phyloP scores from a whole-genome alignment of 192 early-diverging fungal genomes.

The Backusella psychrophila region DNA sequence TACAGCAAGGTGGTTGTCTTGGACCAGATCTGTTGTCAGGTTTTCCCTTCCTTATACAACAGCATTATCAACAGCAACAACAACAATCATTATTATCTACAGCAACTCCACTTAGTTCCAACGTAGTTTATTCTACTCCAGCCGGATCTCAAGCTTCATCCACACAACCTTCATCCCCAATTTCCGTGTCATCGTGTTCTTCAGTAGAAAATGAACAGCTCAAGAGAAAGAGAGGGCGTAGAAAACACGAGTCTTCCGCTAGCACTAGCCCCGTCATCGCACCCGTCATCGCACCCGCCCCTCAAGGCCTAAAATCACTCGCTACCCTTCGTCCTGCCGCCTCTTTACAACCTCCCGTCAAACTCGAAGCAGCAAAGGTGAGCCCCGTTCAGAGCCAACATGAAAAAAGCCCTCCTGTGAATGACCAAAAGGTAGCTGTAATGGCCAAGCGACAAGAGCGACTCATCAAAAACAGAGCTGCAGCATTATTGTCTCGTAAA shows the following conservation, averaged over 20 bases:
- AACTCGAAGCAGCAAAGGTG: not conserved
- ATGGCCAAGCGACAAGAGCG: conserved; percentile 80
- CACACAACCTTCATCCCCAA: not conserved
- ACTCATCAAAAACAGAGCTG: conserved; percentile 92
- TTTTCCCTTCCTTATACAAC: conserved; percentile 1
- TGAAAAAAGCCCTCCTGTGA: not conserved
- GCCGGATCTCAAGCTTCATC: not conserved
- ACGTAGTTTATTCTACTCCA: not conserved
- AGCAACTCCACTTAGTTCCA: not conserved
- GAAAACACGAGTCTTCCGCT: not conserved
- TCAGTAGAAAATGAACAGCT: not conserved
- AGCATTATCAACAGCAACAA: not conserved
- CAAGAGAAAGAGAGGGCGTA: not conserved
- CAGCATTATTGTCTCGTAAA: conserved; percentile 83
- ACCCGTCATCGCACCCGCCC: not conserved
- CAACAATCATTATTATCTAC: not conserved
- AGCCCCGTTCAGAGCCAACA: not conserved
- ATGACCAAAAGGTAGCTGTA: conserved; percentile 26
- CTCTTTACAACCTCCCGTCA: not conserved
- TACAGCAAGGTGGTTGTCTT: not conserved
- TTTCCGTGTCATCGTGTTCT: not conserved
- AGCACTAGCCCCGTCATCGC: not conserved
- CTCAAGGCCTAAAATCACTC: not conserved
- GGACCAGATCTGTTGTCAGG: not conserved
- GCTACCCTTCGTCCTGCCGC: not conserved